Percentiles rank a stretch among this genome's conserved stretches.
Conservation (phyloP, 23 red algal genomes). For the Agarophyton chilense region DNA sequence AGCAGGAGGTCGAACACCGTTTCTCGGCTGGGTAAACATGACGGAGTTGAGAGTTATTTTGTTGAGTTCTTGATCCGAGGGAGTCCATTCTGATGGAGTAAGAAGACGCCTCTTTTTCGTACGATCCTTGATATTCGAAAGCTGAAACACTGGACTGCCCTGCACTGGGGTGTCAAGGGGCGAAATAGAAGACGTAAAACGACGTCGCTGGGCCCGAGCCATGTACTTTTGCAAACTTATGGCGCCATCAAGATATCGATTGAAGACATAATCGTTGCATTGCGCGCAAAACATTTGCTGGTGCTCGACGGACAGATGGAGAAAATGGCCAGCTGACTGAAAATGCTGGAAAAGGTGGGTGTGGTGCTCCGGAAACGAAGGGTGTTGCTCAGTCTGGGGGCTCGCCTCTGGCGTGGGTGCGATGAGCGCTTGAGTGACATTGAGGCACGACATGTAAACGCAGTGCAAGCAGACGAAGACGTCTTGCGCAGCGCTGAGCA, state of each 20-base stretch:
- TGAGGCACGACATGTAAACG: constrained; percentile 43
- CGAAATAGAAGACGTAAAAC: constrained; percentile 55
- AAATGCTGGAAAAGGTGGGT: constrained; percentile 56
- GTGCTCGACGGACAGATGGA: constrained; percentile 67
- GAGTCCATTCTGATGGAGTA: constrained; percentile 66
- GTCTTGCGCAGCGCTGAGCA: constrained; percentile 6
- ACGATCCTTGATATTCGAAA: constrained; percentile 29
- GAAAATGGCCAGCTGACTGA: constrained; percentile 11
- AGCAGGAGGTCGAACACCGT: constrained; percentile 31
- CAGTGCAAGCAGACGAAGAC: constrained; percentile 71
- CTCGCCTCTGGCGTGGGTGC: not conserved
- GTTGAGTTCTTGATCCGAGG: constrained; percentile 49
- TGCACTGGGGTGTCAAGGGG: constrained; percentile 43
- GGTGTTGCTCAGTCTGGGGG: not conserved
- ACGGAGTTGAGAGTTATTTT: constrained; percentile 37
- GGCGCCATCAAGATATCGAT: constrained; percentile 35
- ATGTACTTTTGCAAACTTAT: constrained; percentile 31
- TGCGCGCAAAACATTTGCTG: constrained; percentile 51
- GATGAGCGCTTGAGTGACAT: not conserved
- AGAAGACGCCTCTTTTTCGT: constrained; percentile 39
- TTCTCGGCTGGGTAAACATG: constrained; percentile 17
- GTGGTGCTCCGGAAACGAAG: not conserved
- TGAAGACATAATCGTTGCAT: constrained; percentile 39
- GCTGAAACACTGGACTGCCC: not conserved
- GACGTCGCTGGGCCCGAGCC: constrained; percentile 51